Conservation (phyloP, 331 rosid species). For the Acacia concinna region DNA sequence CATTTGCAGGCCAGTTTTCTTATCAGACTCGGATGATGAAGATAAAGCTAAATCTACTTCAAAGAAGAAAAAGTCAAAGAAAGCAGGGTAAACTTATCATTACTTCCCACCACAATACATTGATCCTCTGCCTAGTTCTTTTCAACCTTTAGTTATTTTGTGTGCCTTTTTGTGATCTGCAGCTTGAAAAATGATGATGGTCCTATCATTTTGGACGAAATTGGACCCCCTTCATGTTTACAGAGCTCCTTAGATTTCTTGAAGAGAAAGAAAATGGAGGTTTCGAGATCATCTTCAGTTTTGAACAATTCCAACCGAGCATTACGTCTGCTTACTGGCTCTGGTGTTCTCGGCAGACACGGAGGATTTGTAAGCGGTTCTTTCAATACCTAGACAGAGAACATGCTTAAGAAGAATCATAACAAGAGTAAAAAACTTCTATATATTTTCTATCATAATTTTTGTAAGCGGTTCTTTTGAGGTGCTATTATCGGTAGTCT, state of each 20-base stretch:
- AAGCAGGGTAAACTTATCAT: slow-evolving; percentile 43
- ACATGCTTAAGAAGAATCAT: no score
- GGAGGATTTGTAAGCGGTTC: background rate
- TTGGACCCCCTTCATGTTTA: slow-evolving; percentile 48
- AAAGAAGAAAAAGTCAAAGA: slow-evolving; percentile 47
- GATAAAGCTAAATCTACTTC: slow-evolving; percentile 26
- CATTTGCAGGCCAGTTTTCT: slow-evolving; percentile 51
- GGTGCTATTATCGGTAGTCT: background rate
- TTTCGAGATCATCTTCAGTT: slow-evolving; percentile 59
- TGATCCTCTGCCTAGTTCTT: background rate
- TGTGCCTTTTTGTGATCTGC: slow-evolving; percentile 27
- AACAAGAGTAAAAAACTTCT: no score
- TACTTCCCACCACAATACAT: background rate
- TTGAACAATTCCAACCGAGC: slow-evolving; percentile 66
- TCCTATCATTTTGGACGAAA: slow-evolving; percentile 33
- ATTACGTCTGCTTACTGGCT: slow-evolving; percentile 55
- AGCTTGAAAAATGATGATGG: slow-evolving; percentile 28
- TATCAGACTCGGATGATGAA: slow-evolving; percentile 55
- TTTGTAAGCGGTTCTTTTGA: background rate
- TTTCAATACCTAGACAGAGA: background rate
- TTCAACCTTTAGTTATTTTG: background rate
- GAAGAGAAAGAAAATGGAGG: slow-evolving; percentile 55
- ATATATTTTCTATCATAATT: background rate
- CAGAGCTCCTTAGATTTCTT: slow-evolving; percentile 63
- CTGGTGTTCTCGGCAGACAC: slow-evolving; percentile 50